These are phyloP conservation scores for Glycine soja DNA, from an alignment of 306 rosid species.

Conservation along the genomic window DNA sequence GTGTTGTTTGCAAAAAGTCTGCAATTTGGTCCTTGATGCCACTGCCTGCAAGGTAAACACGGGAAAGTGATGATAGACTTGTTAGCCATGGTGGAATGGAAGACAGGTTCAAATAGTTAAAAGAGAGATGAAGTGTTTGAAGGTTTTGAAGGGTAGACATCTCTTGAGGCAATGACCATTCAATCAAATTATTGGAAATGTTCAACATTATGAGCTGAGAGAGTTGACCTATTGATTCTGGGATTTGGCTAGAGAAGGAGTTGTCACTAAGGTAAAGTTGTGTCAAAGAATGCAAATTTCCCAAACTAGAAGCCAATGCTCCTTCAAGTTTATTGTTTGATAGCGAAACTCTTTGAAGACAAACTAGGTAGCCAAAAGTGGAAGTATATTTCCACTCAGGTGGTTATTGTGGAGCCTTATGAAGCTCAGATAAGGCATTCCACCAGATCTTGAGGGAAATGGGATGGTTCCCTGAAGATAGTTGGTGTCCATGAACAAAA, in stretches of 20 bases:
- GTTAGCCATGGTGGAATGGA: conserved; percentile 61
- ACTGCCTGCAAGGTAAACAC: conserved; percentile 64
- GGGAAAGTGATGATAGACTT: conserved; percentile 54
- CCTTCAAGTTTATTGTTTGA: conserved; percentile 67
- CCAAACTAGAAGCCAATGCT: conserved; percentile 65
- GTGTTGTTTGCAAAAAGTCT: conserved; percentile 19
- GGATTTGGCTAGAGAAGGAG: conserved; percentile 60
- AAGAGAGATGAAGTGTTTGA: conserved; percentile 65
- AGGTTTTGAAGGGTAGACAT: conserved; percentile 67
- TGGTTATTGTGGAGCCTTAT: conserved; percentile 61
- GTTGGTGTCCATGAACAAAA: conserved; percentile 60
- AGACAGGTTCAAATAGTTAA: conserved; percentile 60
- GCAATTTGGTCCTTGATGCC: conserved; percentile 67
- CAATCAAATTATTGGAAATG: conserved; percentile 58
- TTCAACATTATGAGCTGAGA: conserved; percentile 59
- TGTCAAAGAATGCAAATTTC: conserved; percentile 54
- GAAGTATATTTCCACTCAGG: conserved; percentile 57
- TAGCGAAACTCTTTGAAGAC: conserved; percentile 61
- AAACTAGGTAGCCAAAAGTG: conserved; percentile 54
- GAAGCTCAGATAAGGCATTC: conserved; percentile 57
- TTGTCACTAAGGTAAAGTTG: conserved; percentile 62
- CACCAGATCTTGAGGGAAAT: conserved; percentile 62
- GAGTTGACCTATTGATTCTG: conserved; percentile 62
- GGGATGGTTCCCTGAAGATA: conserved; percentile 63
- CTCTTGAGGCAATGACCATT: conserved; percentile 65